Evolutionary conservation across 768 basidiomycete species (phyloP).

Genomic region (Cystobasidium ongulense): DNA sequence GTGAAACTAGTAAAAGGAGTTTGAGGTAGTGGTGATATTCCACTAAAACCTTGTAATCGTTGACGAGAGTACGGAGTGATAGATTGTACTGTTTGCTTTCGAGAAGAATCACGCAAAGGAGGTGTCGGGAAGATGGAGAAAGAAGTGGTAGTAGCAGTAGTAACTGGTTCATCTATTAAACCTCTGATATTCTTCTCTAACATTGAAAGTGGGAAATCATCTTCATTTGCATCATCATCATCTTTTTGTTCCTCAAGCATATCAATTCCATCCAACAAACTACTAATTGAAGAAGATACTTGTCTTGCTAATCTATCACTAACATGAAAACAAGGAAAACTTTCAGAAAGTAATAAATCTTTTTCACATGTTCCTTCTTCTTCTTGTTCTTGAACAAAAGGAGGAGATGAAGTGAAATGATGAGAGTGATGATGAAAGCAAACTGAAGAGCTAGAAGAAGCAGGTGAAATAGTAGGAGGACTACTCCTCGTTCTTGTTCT

Average conservation of each 20-base stretch:
- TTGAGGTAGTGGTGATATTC: background rate
- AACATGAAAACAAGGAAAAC: background rate
- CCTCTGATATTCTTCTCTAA: background rate
- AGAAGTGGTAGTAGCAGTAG: too few species aligned
- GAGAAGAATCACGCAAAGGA: background rate
- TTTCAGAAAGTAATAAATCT: background rate
- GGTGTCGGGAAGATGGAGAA: background rate
- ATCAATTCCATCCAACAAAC: too few species aligned
- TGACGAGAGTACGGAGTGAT: background rate
- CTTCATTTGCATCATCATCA: background rate
- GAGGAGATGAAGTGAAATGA: background rate
- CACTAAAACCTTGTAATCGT: background rate
- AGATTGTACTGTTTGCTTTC: too few species aligned
- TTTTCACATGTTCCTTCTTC: background rate
- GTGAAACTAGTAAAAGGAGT: background rate
- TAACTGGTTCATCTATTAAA: background rate
- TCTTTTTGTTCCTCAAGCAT: background rate
- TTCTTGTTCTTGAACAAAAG: too few species aligned
- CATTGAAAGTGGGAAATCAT: constrained; percentile 12
- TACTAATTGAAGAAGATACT: too few species aligned
- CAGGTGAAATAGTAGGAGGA: background rate
- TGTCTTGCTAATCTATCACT: background rate
- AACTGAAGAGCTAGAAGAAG: background rate
- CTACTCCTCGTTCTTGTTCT: background rate
- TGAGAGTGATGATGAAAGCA: background rate